phyloP scores from a whole-genome alignment of 2,329 filamentous ascomycete species.

The Penicillium vulpinum region DNA sequence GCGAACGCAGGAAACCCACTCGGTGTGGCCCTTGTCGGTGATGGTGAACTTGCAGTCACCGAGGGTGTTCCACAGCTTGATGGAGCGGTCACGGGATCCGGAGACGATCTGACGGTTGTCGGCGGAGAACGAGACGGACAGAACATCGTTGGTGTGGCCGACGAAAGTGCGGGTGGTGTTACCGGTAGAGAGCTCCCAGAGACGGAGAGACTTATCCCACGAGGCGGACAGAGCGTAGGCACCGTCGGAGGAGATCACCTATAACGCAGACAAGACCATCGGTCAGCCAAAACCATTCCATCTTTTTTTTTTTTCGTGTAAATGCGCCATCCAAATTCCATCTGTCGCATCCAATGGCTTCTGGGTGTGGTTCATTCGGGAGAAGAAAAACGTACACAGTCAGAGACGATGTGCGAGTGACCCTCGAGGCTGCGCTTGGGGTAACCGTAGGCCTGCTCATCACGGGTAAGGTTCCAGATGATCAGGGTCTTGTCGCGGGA shows the following conservation, averaged over 20 bases:
- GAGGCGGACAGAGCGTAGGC: slow-evolving; percentile 98
- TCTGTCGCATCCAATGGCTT: slow-evolving; percentile 14
- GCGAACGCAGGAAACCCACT: slow-evolving; percentile 99
- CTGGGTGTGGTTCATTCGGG: slow-evolving; percentile 12
- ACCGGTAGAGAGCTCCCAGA: slow-evolving; percentile 98
- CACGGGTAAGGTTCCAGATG: slow-evolving; percentile 99
- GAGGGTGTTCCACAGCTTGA: slow-evolving; percentile 99
- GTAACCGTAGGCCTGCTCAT: slow-evolving; percentile 97
- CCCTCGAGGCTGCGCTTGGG: slow-evolving; percentile 98
- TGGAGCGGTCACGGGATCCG: slow-evolving; percentile 94
- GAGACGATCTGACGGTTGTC: slow-evolving; percentile 99
- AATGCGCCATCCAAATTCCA: slow-evolving; percentile 7
- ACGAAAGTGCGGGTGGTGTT: slow-evolving; percentile 97
- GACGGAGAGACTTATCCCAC: slow-evolving; percentile 99
- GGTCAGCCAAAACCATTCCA: slow-evolving; percentile 31
- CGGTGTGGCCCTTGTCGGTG: slow-evolving; percentile 99
- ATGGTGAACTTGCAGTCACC: slow-evolving; percentile 99
- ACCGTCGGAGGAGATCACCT: slow-evolving; percentile 99
- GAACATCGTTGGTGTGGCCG: slow-evolving; percentile 98
- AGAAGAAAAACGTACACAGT: slow-evolving; percentile 76
- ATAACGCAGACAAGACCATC: slow-evolving; percentile 29
- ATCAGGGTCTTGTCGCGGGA: slow-evolving; percentile 98
- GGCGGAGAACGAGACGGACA: slow-evolving; percentile 99
- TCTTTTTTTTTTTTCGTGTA: slow-evolving; percentile 9
- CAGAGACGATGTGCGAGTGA: slow-evolving; percentile 99